phyloP scores from a whole-genome alignment of 129 eudicot genomes.

The Gnaphalium uliginosum region DNA sequence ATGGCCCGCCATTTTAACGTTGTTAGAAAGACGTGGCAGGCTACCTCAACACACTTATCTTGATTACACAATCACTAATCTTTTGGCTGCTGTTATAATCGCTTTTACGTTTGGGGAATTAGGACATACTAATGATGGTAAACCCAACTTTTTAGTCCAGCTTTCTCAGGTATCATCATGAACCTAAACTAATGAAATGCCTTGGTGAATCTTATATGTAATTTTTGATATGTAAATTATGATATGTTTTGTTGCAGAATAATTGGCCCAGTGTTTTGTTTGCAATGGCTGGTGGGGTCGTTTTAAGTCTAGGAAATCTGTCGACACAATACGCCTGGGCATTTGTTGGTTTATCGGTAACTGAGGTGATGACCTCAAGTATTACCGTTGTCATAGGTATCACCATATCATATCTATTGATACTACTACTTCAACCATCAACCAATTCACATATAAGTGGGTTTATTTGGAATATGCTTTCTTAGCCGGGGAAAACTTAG shows the following conservation, averaged over 20 bases:
- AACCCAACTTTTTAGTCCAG: slow-evolving; percentile 72
- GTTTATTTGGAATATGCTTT: too few species aligned
- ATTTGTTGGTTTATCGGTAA: slow-evolving; percentile 12
- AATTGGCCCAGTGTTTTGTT: slow-evolving; percentile 18
- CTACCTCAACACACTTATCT: slow-evolving; percentile 94
- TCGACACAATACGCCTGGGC: slow-evolving; percentile 22
- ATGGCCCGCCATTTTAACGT: slow-evolving; percentile 85
- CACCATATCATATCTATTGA: background rate
- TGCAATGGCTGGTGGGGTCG: slow-evolving; percentile 23
- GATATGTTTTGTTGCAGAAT: background rate
- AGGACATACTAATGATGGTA: slow-evolving; percentile 48
- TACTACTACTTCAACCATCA: too few species aligned
- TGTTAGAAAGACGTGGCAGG: slow-evolving; percentile 82
- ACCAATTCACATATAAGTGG: too few species aligned
- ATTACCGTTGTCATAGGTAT: slow-evolving; percentile 15
- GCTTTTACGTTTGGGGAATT: slow-evolving; percentile 85
- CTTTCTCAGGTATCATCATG: slow-evolving; percentile 62
- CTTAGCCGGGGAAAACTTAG: too few species aligned
- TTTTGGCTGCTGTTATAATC: slow-evolving; percentile 74
- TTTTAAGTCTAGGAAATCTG: slow-evolving; percentile 15
- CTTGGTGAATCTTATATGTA: background rate
- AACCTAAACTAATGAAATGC: background rate
- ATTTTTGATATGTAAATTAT: background rate
- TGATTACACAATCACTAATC: slow-evolving; percentile 78
- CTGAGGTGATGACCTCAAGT: slow-evolving; percentile 16